Evolutionary conservation across 2,329 filamentous ascomycete species (phyloP), one percentile per base, ranked within the genome.

Genomic region (Fusarium pininemorale): DNA sequence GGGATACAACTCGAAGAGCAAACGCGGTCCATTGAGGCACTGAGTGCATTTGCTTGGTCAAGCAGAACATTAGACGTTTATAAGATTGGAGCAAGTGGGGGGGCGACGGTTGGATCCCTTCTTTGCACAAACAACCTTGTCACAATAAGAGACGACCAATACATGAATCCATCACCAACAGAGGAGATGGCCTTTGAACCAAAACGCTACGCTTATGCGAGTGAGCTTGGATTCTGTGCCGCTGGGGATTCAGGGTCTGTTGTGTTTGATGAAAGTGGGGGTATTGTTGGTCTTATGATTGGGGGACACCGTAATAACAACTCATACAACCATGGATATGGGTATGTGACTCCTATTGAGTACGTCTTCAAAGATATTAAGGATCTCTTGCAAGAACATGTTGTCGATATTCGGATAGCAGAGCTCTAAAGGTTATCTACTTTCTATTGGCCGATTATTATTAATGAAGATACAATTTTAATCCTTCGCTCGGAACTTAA

Each of bases 161-260:
- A 47, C 3, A 47, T 28, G 44, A 47, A 47, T 15, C 44, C 26
- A 8, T 22, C 6, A 4, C 44, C 26, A 11, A 47, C 44, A 15
- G 44, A 47, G 9, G 44, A 47, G 26, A 11, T 28, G 26, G 44
- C 44, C 0, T 47, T 47, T 5, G 44, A 28, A 15, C 18, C 44
- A 5, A 7, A 5, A 14, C 24, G 13, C 13, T 10, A 47, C 9
- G 5, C 0, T 11, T 15, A 22, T 22, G 12, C 0, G 0, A 7
- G 9, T 5, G 44, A 22, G 44, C 13, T 4, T 5, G 13, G 24
- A 47, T 28, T 47, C 26, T 28, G 44, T 28, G 26, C 26, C 1
- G 13, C 44, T 11, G 44, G 44, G 26, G 44, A 47, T 15, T 47
- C 26, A 22, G 44, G 44, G 9, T 28, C 44, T 22, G 26, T 47